Percentiles rank a stretch among this genome's conserved stretches.
These are phyloP conservation scores for Xylariaceae sp. DNA, from an alignment of 2,329 filamentous ascomycete genomes.

Conservation along the genomic window DNA sequence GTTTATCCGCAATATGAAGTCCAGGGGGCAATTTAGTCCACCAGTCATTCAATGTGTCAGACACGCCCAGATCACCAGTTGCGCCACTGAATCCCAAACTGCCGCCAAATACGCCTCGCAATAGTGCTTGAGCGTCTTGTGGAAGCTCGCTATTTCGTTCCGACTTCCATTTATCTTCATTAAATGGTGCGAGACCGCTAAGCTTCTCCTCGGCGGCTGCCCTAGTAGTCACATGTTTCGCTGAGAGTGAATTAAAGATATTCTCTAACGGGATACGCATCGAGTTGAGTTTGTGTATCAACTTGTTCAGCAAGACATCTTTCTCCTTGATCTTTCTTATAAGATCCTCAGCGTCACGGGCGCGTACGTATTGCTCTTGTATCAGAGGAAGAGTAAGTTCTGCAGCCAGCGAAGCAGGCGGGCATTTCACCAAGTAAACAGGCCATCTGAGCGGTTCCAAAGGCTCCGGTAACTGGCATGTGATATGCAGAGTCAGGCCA, in stretches of 20 bases:
- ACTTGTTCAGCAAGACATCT: conserved; percentile 45
- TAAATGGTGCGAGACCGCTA: conserved; percentile 48
- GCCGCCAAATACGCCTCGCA: conserved; percentile 39
- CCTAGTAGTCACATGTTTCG: conserved; percentile 43
- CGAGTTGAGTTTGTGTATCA: conserved; percentile 51
- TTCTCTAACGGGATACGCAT: conserved; percentile 48
- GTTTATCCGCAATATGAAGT: conserved; percentile 21
- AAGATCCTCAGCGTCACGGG: conserved; percentile 41
- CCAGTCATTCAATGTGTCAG: conserved; percentile 42
- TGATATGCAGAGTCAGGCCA: conserved; percentile 50
- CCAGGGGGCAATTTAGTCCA: conserved; percentile 41
- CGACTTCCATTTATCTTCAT: conserved; percentile 36
- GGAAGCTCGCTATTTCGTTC: conserved; percentile 26
- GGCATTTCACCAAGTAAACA: conserved; percentile 48
- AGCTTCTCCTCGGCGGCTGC: conserved; percentile 43
- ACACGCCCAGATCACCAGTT: conserved; percentile 30
- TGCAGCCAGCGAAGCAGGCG: conserved; percentile 40
- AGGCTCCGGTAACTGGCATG: conserved; percentile 56
- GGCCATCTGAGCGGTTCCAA: conserved; percentile 62
- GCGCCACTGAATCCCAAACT: conserved; percentile 30
- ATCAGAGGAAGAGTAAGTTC: conserved; percentile 50
- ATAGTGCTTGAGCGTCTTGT: conserved; percentile 34
- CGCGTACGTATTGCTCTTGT: conserved; percentile 40
- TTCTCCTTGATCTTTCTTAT: conserved; percentile 43
- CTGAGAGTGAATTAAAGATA: conserved; percentile 47